A percentile compares a stretch with the other conserved stretches of the same genome.
Evolutionary conservation across 257 asterid genomes (phyloP).

Genomic region (Nicotiana obtusifolia): DNA sequence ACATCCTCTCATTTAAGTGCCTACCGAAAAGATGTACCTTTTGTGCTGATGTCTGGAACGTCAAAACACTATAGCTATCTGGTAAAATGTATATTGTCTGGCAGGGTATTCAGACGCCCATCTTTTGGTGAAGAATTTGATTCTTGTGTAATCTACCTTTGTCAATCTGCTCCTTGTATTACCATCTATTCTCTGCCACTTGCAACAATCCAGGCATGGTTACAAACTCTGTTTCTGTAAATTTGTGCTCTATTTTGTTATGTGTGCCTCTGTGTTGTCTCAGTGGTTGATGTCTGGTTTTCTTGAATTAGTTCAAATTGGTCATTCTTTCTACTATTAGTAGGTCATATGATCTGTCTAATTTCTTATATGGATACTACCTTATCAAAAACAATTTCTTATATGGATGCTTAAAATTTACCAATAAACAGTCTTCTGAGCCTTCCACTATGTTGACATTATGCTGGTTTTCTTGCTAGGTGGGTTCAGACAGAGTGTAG

Average conservation of each 20-base stretch:
- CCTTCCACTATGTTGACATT: background rate
- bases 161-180: background rate
- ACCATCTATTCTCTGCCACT: background rate
- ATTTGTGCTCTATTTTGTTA: background rate
- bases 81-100: background rate
- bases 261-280: background rate
- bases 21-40: background rate
- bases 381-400: no score
- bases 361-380: background rate
- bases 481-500: conserved; percentile 99
- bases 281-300: background rate
- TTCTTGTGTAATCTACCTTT: background rate
- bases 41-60: background rate
- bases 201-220: background rate
- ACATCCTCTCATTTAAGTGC: background rate
- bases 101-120: background rate
- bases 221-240: background rate
- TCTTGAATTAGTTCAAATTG: background rate
- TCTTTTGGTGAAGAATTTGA: background rate
- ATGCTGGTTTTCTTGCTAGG: conserved; percentile 34
- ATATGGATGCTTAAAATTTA: no score
- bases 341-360: background rate
- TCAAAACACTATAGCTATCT: background rate
- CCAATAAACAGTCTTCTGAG: background rate
- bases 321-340: background rate